Percentiles rank a stretch among this genome's conserved stretches.
Evolutionary conservation across 345 rosid genomes (phyloP).

Genomic region (Physaria fendleri): DNA sequence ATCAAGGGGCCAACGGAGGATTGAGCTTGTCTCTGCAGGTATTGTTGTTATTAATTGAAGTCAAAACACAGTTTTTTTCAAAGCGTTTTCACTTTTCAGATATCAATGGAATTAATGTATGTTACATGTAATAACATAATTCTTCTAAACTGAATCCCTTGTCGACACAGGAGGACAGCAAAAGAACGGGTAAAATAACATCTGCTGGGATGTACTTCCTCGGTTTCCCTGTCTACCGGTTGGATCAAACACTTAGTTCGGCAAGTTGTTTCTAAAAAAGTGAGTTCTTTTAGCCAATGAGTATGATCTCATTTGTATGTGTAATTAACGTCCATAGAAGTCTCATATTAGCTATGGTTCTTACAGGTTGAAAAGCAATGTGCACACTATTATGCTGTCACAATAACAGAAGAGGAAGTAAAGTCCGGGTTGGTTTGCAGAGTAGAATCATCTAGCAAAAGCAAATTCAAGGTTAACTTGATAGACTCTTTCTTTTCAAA

Average conservation of each 20-base stretch:
- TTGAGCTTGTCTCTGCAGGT: slow-evolving; percentile 95
- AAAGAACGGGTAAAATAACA: slow-evolving; percentile 71
- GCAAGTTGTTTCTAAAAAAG: no score
- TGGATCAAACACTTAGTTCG: slow-evolving; percentile 81
- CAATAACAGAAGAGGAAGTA: slow-evolving; percentile 85
- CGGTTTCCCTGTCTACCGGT: slow-evolving; percentile 86
- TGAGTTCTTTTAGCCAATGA: no score
- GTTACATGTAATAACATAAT: background rate
- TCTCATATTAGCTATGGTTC: slow-evolving; percentile 13
- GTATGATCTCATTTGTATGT: slow-evolving; percentile 12
- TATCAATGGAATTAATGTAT: background rate
- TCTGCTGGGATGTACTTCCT: slow-evolving; percentile 98
- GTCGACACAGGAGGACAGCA: slow-evolving; percentile 70
- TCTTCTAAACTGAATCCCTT: background rate
- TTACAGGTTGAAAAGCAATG: slow-evolving; percentile 97
- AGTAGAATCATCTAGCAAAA: slow-evolving; percentile 88
- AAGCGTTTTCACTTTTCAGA: background rate
- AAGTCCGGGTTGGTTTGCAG: slow-evolving; percentile 81
- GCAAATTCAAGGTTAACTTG: slow-evolving; percentile 87
- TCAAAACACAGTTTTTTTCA: background rate
- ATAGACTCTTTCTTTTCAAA: background rate
- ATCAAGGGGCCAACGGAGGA: slow-evolving; percentile 71
- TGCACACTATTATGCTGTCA: slow-evolving; percentile 93
- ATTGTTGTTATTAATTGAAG: slow-evolving; percentile 9
- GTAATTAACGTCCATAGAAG: slow-evolving; percentile 8